Evolutionary conservation across 2,329 filamentous ascomycete genomes (phyloP), one percentile per base, ranked within the genome.

Genomic region (Verticillium albo-atrum): DNA sequence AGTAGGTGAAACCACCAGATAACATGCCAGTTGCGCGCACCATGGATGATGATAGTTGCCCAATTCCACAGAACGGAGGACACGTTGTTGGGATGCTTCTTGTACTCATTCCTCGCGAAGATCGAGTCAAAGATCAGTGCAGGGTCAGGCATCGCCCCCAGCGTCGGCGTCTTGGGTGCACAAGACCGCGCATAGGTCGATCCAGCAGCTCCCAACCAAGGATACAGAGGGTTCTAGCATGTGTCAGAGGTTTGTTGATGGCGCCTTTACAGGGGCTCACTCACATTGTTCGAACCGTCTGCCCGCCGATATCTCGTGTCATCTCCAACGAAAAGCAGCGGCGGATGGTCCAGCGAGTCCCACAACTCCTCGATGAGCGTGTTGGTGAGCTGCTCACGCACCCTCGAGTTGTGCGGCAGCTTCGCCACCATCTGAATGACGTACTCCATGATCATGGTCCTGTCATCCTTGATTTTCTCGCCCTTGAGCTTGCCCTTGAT

Each of bases 401-500:
- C 79, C 65, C 82, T 83, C 1, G 89, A 91, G 58, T 82, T 77
- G 55, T 81, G 74, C 1, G 87, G 88, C 34, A 92, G 77, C 32
- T 82, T 82, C 14, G 87, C 81, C 5, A 91, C 88, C 17, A 92
- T 78, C 76, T 88, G 83, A 61, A 92, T 91, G 5, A 89, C 80
- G 7, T 84, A 79, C 71, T 92, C 89, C 85, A 92, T 90, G 52
- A 91, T 77, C 79, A 91, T 89, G 2, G 87, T 89, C 74, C 89
- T 90, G 75, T 94, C 91, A 66, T 94, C 87, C 5, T 85, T 73
- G 12, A 88, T 77, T 54, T 84, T 77, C 60, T 82, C 80, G 1
- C 89, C 87, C 65, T 84, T 87, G 32, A 87, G 71, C 72, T 90
- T 87, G 62, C 76, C 79, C 58, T 82, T 81, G 60, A 91, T 75